Evolutionary conservation across 2,329 filamentous ascomycete species (phyloP).

Genomic region (Ophiocordyceps robertsii): DNA sequence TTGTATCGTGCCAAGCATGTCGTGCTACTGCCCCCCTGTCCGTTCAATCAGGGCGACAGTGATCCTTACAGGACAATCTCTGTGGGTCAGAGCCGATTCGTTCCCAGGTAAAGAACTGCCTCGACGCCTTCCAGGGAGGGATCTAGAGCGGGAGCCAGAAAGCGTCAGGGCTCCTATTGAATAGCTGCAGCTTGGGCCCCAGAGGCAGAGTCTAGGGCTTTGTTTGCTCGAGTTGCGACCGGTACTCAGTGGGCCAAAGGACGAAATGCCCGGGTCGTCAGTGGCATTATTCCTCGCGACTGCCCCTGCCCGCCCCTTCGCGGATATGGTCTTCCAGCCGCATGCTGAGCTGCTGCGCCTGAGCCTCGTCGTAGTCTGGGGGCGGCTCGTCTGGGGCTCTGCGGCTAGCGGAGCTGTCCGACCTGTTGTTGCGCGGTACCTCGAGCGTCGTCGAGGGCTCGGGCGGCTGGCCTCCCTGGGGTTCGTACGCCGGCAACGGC

Average conservation of each 20-base stretch:
- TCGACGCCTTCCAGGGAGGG: too few relatives aligned
- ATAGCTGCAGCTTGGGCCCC: too few relatives aligned
- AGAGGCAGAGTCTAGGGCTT: background rate
- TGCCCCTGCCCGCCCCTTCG: conserved; percentile 53
- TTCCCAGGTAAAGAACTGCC: too few relatives aligned
- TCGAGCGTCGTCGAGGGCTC: conserved; percentile 12
- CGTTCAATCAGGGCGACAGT: too few relatives aligned
- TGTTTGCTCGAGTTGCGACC: background rate
- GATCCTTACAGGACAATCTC: too few relatives aligned
- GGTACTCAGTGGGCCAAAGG: background rate
- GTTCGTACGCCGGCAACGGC: conserved; percentile 78
- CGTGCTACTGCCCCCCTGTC: too few relatives aligned
- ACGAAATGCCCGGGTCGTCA: background rate
- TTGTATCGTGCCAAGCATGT: too few relatives aligned
- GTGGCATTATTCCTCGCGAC: conserved; percentile 12
- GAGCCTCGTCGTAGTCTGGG: conserved; percentile 83
- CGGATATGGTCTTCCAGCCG: conserved; percentile 57
- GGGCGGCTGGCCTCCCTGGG: conserved; percentile 23
- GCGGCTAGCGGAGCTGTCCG: conserved; percentile 23
- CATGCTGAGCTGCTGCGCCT: conserved; percentile 51
- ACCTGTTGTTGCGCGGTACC: conserved; percentile 14
- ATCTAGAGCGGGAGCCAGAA: too few relatives aligned
- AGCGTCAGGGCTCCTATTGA: too few relatives aligned
- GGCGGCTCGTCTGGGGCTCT: conserved; percentile 60
- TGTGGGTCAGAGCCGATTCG: too few relatives aligned